Conservation (phyloP, 257 asterid species). For the Echites panduratus region DNA sequence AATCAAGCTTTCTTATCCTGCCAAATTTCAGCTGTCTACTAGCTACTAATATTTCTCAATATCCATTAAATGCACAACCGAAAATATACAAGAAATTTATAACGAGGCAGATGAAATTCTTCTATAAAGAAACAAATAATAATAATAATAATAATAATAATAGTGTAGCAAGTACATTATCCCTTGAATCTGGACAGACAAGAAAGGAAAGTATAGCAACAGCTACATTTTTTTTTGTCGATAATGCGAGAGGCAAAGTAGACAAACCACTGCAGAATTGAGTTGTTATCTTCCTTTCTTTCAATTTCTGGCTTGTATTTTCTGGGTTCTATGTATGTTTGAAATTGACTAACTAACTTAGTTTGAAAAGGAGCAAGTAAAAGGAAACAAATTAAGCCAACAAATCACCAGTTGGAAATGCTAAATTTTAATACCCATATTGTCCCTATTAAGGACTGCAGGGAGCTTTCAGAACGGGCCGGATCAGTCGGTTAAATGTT, state of each 20-base stretch:
- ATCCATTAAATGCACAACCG: slow-evolving; percentile 11
- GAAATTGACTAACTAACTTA: no score
- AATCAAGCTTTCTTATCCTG: background rate
- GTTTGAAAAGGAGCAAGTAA: background rate
- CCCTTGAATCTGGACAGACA: slow-evolving; percentile 4
- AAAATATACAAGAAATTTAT: background rate
- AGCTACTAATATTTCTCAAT: background rate
- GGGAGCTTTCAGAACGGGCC: background rate
- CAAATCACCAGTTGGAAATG: background rate
- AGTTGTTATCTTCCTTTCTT: slow-evolving; percentile 3
- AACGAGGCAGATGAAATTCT: background rate
- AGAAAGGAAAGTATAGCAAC: slow-evolving; percentile 3
- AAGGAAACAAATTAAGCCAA: background rate
- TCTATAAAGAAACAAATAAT: background rate
- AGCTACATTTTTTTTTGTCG: background rate
- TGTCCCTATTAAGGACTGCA: background rate
- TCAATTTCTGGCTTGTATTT: no score
- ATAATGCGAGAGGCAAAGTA: slow-evolving; percentile 2
- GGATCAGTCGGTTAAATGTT: no score
- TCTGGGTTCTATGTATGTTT: background rate
- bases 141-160: background rate
- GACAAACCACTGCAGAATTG: slow-evolving; percentile 5
- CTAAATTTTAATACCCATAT: background rate
- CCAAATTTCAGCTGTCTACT: slow-evolving; percentile 7
- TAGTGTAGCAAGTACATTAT: background rate